Conservation (phyloP, 2,329 filamentous ascomycete species). For the Colletotrichum falcatum region DNA sequence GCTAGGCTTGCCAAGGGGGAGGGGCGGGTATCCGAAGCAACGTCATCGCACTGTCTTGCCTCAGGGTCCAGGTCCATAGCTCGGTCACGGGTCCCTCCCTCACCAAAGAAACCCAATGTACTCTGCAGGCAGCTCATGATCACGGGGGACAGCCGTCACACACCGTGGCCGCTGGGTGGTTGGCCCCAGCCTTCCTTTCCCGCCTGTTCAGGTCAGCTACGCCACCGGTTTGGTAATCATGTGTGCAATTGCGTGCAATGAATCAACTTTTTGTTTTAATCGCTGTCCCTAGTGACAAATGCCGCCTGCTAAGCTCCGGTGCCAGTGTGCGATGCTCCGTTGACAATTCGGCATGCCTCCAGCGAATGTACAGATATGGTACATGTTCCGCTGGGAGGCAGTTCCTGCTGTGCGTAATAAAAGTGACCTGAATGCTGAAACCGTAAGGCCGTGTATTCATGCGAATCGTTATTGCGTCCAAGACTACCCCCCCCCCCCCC, state of each 20-base stretch:
- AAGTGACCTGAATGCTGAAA: slow-evolving; percentile 38
- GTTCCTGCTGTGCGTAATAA: slow-evolving; percentile 33
- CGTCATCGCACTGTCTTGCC: slow-evolving; percentile 36
- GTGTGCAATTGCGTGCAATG: slow-evolving; percentile 16
- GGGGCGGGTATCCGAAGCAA: slow-evolving; percentile 26
- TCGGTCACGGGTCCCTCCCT: slow-evolving; percentile 25
- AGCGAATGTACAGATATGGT: slow-evolving; percentile 30
- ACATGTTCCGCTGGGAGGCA: slow-evolving; percentile 24
- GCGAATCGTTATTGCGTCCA: slow-evolving; percentile 35
- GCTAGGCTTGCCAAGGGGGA: slow-evolving; percentile 7
- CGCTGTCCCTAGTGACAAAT: slow-evolving; percentile 34
- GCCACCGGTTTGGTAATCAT: background rate
- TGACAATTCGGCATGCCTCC: slow-evolving; percentile 36
- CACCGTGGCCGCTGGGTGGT: too few species aligned
- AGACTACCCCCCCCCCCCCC: background rate
- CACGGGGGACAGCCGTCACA: slow-evolving; percentile 20
- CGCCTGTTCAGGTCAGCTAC: background rate
- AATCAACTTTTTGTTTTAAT: slow-evolving; percentile 33
- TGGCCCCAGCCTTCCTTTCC: background rate
- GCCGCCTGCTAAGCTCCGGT: slow-evolving; percentile 39
- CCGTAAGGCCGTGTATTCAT: slow-evolving; percentile 34
- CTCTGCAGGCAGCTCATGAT: background rate
- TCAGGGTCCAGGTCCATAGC: slow-evolving; percentile 26
- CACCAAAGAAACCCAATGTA: background rate
- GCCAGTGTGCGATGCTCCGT: slow-evolving; percentile 37